phyloP scores from a whole-genome alignment of 176 grass and related monocot species.

The Olyra latifolia region DNA sequence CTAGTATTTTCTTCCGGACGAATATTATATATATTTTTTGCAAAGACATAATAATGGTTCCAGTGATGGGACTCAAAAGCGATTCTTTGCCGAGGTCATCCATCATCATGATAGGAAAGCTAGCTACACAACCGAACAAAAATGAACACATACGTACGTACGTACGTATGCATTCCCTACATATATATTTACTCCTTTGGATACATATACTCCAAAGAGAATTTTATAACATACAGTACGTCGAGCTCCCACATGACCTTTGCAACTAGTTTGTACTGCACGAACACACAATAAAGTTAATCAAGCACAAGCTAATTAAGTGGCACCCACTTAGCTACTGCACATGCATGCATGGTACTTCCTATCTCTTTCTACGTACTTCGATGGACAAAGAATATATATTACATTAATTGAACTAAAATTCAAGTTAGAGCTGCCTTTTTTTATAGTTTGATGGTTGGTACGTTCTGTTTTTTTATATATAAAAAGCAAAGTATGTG shows the following conservation, averaged over 20 bases:
- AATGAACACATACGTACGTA: constrained; percentile 14
- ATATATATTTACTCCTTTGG: neutral
- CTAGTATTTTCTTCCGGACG: constrained; percentile 5
- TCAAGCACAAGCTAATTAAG: constrained; percentile 39
- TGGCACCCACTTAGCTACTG: constrained; percentile 49
- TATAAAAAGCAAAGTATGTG: no score
- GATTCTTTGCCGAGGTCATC: constrained; percentile 54
- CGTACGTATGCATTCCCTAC: constrained; percentile 5
- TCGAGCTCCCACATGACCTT: constrained; percentile 41
- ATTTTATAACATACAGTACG: neutral
- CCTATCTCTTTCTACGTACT: constrained; percentile 7
- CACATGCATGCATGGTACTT: constrained; percentile 23
- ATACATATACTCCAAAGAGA: neutral
- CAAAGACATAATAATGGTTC: constrained; percentile 39
- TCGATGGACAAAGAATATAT: neutral
- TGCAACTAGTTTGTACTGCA: constrained; percentile 33
- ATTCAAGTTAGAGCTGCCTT: no score
- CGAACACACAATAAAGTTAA: constrained; percentile 2
- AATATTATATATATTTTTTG: neutral
- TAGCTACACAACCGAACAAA: constrained; percentile 46
- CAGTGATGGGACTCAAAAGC: constrained; percentile 48
- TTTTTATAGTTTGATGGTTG: no score
- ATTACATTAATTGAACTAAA: no score
- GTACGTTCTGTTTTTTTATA: no score
- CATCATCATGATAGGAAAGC: constrained; percentile 42